These are phyloP conservation scores for Apiospora rasikravindrae DNA, from an alignment of 2,329 filamentous ascomycete genomes.

Conservation along the genomic window DNA sequence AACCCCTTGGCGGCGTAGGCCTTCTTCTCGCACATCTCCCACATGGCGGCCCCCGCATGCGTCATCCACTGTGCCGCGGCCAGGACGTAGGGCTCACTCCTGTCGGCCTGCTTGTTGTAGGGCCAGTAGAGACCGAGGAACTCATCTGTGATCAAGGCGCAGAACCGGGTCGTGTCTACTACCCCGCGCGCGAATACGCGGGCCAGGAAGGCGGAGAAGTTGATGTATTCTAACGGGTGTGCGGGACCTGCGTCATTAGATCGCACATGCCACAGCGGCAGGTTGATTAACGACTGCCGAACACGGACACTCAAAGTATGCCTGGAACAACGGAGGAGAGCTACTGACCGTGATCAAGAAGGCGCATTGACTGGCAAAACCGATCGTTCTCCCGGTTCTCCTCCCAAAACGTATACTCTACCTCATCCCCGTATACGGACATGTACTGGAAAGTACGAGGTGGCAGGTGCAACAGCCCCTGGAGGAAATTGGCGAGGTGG, in stretches of 20 bases:
- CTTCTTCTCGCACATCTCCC: slow-evolving; percentile 14
- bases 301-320: not conserved
- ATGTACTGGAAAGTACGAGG: not conserved
- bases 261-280: not conserved
- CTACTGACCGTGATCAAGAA: not conserved
- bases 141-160: not conserved
- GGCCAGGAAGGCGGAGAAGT: slow-evolving; percentile 4
- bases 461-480: not conserved
- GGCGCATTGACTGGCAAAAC: not conserved
- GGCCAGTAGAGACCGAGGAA: slow-evolving; percentile 6
- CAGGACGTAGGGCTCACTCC: not conserved
- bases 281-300: not conserved
- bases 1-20: slow-evolving; percentile 1
- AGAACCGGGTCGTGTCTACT: not conserved
- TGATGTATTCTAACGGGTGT: not conserved
- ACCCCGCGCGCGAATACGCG: not conserved
- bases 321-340: too few relatives aligned
- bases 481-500: not conserved
- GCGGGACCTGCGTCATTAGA: not conserved
- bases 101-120: not conserved
- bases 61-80: not conserved
- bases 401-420: not conserved
- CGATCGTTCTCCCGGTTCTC: not conserved
- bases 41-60: not conserved
- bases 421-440: not conserved